Evolutionary conservation across 352 stramenopile genomes (phyloP).

Genomic region (Phytopythium sindhum): DNA sequence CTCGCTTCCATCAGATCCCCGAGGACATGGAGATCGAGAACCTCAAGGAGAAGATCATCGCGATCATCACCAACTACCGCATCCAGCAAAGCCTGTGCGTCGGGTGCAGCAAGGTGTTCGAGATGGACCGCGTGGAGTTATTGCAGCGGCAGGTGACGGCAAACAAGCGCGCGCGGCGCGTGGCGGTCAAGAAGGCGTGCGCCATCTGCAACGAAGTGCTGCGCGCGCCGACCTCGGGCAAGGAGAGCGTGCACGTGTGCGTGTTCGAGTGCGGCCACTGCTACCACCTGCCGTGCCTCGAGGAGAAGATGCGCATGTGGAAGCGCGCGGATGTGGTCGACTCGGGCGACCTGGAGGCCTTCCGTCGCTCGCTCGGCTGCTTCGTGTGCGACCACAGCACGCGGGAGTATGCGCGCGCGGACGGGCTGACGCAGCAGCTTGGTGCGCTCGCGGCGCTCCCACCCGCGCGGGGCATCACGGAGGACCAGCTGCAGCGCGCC

Average conservation of each 20-base stretch:
- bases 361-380: constrained; percentile 55
- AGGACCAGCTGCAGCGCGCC: constrained; percentile 68
- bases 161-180: constrained; percentile 57
- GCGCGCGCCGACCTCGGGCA: constrained; percentile 40
- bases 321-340: constrained; percentile 60
- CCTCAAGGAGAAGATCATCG: constrained; percentile 76
- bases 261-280: constrained; percentile 83
- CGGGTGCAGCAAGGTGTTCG: constrained; percentile 74
- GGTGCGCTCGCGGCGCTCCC: constrained; percentile 26
- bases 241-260: constrained; percentile 57
- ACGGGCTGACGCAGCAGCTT: constrained; percentile 35
- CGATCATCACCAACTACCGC: constrained; percentile 79
- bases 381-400: constrained; percentile 84
- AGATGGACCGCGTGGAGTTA: constrained; percentile 70
- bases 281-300: constrained; percentile 76
- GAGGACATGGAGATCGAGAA: constrained; percentile 81
- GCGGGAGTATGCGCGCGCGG: constrained; percentile 44
- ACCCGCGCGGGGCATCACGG: constrained; percentile 46
- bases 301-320: constrained; percentile 88
- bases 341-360: constrained; percentile 33
- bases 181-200: constrained; percentile 55
- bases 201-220: constrained; percentile 64
- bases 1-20: constrained; percentile 44
- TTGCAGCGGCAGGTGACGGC: constrained; percentile 61
- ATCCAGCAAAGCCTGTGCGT: constrained; percentile 82